Conservation (phyloP, 1,284 basidiomycete genomes). For the Trichosporon ovoides region DNA sequence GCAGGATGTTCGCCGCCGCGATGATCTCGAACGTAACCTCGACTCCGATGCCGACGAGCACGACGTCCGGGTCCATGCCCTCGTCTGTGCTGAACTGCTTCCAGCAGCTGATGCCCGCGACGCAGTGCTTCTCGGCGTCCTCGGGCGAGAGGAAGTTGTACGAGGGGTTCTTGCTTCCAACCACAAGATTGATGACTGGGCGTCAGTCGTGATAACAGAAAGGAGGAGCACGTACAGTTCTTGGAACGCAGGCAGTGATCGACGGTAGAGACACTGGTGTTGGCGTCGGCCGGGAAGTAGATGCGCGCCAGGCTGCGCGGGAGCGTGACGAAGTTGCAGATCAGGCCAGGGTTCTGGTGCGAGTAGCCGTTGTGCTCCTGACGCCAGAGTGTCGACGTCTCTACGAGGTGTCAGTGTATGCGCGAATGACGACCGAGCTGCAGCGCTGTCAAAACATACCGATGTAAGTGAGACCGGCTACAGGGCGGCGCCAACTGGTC, state of each 20-base stretch:
- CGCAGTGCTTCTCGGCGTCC: slow-evolving; percentile 59
- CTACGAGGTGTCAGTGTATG: slow-evolving; percentile 5
- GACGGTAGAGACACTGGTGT: slow-evolving; percentile 68
- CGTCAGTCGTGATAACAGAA: slow-evolving; percentile 18
- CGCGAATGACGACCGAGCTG: slow-evolving; percentile 58
- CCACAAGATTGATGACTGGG: slow-evolving; percentile 55
- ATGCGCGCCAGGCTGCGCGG: slow-evolving; percentile 70
- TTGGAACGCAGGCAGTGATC: slow-evolving; percentile 75
- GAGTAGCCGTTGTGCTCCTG: slow-evolving; percentile 63
- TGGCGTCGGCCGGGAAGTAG: slow-evolving; percentile 84
- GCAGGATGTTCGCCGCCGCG: slow-evolving; percentile 66
- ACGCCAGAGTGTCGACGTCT: slow-evolving; percentile 58
- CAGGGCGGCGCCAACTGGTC: slow-evolving; percentile 65
- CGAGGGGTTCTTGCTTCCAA: slow-evolving; percentile 69
- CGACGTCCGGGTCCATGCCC: slow-evolving; percentile 53
- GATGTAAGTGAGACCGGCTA: slow-evolving; percentile 11
- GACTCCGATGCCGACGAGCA: slow-evolving; percentile 51
- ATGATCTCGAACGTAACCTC: slow-evolving; percentile 53
- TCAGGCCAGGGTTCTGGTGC: slow-evolving; percentile 78
- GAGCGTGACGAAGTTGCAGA: slow-evolving; percentile 71
- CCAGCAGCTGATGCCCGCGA: slow-evolving; percentile 59
- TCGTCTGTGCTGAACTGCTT: slow-evolving; percentile 49
- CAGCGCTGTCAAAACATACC: slow-evolving; percentile 52
- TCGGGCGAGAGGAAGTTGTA: slow-evolving; percentile 45
- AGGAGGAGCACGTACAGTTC: slow-evolving; percentile 54